Conservation (phyloP, 352 stramenopile genomes). For the Aphanomyces astaci region DNA sequence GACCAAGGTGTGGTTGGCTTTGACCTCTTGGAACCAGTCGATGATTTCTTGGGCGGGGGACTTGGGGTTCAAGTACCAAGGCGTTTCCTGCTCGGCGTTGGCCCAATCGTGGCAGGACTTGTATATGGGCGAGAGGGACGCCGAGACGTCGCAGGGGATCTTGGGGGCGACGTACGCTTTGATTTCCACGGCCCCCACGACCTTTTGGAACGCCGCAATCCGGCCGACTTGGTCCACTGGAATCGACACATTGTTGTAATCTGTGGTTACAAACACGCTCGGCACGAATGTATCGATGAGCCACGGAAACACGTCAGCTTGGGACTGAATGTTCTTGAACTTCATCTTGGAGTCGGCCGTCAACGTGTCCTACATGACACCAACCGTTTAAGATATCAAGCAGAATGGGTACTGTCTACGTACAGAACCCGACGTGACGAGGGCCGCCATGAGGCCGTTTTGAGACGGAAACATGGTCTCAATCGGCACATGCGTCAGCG, state of each 20-base stretch:
- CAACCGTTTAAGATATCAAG: background rate
- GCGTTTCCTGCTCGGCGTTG: background rate
- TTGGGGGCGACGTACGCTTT: background rate
- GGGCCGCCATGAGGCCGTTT: slow-evolving; percentile 1
- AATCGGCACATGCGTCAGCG: slow-evolving; percentile 17
- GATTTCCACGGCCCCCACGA: background rate
- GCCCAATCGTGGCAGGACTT: background rate
- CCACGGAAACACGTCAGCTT: slow-evolving; percentile 6
- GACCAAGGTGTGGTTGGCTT: background rate
- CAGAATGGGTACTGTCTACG: background rate
- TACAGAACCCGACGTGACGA: slow-evolving; percentile 21
- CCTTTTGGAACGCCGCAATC: background rate
- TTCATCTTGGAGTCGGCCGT: background rate
- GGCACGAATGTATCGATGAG: slow-evolving; percentile 1
- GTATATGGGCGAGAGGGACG: background rate
- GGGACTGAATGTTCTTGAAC: slow-evolving; percentile 13
- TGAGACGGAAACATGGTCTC: slow-evolving; percentile 12
- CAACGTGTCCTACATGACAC: slow-evolving; percentile 3
- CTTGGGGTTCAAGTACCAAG: background rate
- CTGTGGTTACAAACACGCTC: slow-evolving; percentile 2
- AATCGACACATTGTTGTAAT: background rate
- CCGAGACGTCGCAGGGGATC: background rate
- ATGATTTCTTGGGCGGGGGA: background rate
- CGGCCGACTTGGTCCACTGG: background rate
- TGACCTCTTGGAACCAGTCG: background rate